Evolutionary conservation across 305 asterid species (phyloP), one percentile per base, ranked within the genome.

Genomic region (Euphrasia arctica): DNA sequence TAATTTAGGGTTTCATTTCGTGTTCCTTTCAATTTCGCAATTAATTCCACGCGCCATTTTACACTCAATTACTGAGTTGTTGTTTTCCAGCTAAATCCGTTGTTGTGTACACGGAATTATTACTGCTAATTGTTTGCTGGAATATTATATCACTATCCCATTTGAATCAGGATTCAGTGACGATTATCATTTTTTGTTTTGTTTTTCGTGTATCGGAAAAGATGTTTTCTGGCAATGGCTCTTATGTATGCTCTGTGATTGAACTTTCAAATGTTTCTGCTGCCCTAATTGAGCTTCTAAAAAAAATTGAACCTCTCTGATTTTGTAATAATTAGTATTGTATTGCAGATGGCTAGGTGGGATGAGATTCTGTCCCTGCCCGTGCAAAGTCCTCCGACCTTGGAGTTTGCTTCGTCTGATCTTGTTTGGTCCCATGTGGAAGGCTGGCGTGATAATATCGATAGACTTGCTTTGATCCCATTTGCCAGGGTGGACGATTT

Each of bases 301-400:
- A 31, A 31, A 31, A 25, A 36, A 52, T 58, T 39, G 11, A 54
- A 29, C 62, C 42, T 58, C 22, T 18, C 22, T 18, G 22, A 18
- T 4, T 55, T 5, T 47, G 60, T 13, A 32, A 51, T 60, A 10
- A n/a, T 25, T 18, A n/a, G n/a, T n/a, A 0, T 72, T 54, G 60
- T 54, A 25, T 72, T 74, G 66, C 81, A 88, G 97, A 92, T 92
- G 98, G 96, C 98, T 77, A 81, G 97, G 66, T 92, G 97, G 98
- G 98, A 92, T 81, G 85, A 80, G 75, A 92, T 90, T 77, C 79
- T 92, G 45, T 87, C 97, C 48, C 87, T 92, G 63, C 98, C 98
- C 4, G 94, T 89, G 58, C 98, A 92, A 78, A 92, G 72, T 71
- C 97, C 97, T 66, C 91, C 97, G 31, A 72, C 76, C 14, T 70